These are phyloP conservation scores for Mycena sp. DNA, from an alignment of 1,284 basidiomycete genomes.

Conservation along the genomic window DNA sequence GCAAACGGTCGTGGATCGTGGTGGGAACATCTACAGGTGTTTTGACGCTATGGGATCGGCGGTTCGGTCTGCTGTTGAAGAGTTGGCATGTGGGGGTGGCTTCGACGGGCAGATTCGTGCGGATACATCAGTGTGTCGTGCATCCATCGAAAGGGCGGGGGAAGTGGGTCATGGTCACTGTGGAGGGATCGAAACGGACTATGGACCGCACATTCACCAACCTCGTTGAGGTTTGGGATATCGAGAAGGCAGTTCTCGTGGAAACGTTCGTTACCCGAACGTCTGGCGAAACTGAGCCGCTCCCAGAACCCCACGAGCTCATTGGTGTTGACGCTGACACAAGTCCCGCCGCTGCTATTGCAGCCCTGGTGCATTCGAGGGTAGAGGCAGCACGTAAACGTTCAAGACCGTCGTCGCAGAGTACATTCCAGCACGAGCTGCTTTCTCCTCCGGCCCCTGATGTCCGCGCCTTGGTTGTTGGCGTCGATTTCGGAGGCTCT, in stretches of 20 bases:
- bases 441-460: conserved; percentile 62
- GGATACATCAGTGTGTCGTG: conserved; percentile 78
- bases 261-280: conserved; percentile 72
- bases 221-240: conserved; percentile 83
- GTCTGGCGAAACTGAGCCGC: conserved; percentile 48
- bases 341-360: conserved; percentile 75
- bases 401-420: conserved; percentile 37
- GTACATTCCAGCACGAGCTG: conserved; percentile 46
- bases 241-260: conserved; percentile 72
- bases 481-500: conserved; percentile 77
- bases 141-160: conserved; percentile 91
- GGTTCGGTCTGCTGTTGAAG: conserved; percentile 90
- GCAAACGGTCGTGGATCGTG: conserved; percentile 85
- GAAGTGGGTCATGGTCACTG: conserved; percentile 88
- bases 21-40: conserved; percentile 88
- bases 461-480: conserved; percentile 71
- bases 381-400: conserved; percentile 37
- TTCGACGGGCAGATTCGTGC: conserved; percentile 57
- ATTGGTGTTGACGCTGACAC: conserved; percentile 63
- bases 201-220: conserved; percentile 53
- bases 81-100: conserved; percentile 85
- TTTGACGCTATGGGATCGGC: conserved; percentile 92
- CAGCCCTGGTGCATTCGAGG: conserved; percentile 57
- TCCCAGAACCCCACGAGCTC: conserved; percentile 61
- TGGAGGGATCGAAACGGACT: conserved; percentile 61